Conservation (phyloP, 2,329 filamentous ascomycete species). For the Ophiocordyceps camponoti-floridani region DNA sequence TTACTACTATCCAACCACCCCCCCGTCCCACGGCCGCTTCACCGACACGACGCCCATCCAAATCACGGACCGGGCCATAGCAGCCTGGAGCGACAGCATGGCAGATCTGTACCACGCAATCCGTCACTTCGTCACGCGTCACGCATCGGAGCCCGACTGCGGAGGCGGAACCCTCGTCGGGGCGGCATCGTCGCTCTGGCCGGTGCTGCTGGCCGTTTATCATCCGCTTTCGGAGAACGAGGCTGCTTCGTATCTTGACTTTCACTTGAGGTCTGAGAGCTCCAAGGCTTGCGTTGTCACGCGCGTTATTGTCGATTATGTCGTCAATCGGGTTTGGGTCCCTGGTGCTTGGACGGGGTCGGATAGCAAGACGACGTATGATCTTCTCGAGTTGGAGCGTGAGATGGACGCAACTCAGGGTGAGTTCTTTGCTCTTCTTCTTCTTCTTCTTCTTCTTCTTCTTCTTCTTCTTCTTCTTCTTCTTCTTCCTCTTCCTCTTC, state of each 20-base stretch:
- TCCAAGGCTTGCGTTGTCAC: slow-evolving; percentile 24
- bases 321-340: slow-evolving; percentile 22
- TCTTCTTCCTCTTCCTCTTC: too few species aligned
- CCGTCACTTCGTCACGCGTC: slow-evolving; percentile 16
- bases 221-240: slow-evolving; percentile 18
- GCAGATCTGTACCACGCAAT: slow-evolving; percentile 18
- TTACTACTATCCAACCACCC: slow-evolving; percentile 11
- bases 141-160: slow-evolving; percentile 14
- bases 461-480: too few species aligned
- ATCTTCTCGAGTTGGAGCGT: slow-evolving; percentile 17
- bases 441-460: too few species aligned
- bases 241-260: slow-evolving; percentile 21
- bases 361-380: slow-evolving; percentile 15
- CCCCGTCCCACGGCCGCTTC: slow-evolving; percentile 13
- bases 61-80: slow-evolving; percentile 15
- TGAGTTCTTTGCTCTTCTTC: too few species aligned
- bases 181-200: slow-evolving; percentile 15
- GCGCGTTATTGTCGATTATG: slow-evolving; percentile 21
- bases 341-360: slow-evolving; percentile 20
- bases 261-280: slow-evolving; percentile 19
- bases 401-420: slow-evolving; percentile 12
- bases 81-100: slow-evolving; percentile 17
- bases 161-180: slow-evolving; percentile 10
- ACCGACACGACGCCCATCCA: slow-evolving; percentile 15
- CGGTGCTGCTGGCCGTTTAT: slow-evolving; percentile 18